Percentiles rank a stretch among this genome's conserved stretches.
Evolutionary conservation across 1,284 basidiomycete species (phyloP).

Genomic region (Boletus mariae): DNA sequence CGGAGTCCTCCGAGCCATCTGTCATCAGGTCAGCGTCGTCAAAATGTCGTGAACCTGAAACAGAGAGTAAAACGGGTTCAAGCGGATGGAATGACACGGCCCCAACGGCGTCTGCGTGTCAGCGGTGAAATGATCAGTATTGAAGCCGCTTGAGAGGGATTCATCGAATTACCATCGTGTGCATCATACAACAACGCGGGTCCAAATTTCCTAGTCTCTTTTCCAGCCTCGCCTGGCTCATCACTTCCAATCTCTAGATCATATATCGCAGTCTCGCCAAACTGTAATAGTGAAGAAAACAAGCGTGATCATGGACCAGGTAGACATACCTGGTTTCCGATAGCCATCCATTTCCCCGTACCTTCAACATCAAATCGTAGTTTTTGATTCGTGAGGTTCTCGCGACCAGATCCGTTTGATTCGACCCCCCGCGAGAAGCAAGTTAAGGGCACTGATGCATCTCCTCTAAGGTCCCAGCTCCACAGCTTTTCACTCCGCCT

Average conservation of each 20-base stretch:
- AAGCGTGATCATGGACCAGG: background rate
- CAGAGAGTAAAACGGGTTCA: conserved; percentile 48
- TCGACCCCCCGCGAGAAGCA: conserved; percentile 29
- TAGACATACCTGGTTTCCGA: conserved; percentile 65
- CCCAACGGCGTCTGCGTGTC: conserved; percentile 52
- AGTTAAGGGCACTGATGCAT: conserved; percentile 47
- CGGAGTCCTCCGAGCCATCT: conserved; percentile 5
- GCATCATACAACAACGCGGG: conserved; percentile 16
- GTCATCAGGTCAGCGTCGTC: conserved; percentile 7
- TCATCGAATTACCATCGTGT: conserved; percentile 19
- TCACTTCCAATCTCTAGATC: conserved; percentile 31
- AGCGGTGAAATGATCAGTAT: background rate
- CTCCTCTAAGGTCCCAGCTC: conserved; percentile 72
- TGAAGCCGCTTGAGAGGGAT: background rate
- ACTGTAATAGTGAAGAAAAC: conserved; percentile 21
- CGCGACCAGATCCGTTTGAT: background rate
- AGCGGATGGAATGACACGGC: conserved; percentile 62
- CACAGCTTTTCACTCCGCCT: conserved; percentile 64
- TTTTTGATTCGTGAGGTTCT: conserved; percentile 65
- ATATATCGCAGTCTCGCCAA: conserved; percentile 45
- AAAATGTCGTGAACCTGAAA: conserved; percentile 70
- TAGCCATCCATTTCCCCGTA: conserved; percentile 62
- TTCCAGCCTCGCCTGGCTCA: conserved; percentile 2
- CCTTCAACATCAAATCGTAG: conserved; percentile 75
- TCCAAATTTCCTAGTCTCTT: conserved; percentile 7